These are phyloP conservation scores for Penicillium tannophilum DNA, from an alignment of 495 filamentous ascomycete species.

Conservation along the genomic window DNA sequence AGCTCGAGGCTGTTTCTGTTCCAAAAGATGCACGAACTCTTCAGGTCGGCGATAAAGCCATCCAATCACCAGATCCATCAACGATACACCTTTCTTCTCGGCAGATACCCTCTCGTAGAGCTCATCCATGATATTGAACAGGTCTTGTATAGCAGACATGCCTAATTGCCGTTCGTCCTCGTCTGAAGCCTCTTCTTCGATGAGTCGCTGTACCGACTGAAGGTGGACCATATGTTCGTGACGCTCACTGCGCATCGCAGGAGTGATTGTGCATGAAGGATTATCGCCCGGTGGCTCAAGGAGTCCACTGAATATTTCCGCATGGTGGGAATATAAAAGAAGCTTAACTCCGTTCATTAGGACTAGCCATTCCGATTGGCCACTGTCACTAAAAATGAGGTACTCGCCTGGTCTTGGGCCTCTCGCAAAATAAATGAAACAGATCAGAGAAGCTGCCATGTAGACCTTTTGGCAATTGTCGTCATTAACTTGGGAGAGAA, in stretches of 20 bases:
- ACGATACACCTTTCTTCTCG: constrained; percentile 9
- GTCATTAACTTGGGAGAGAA: constrained; percentile 36
- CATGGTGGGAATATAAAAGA: constrained; percentile 28
- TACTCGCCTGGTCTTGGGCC: constrained; percentile 43
- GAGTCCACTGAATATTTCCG: constrained; percentile 34
- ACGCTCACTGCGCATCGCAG: constrained; percentile 19
- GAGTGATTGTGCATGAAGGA: constrained; percentile 3
- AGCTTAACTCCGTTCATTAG: constrained; percentile 46
- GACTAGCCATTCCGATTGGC: constrained; percentile 46
- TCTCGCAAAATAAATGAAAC: constrained; percentile 49
- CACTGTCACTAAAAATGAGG: constrained; percentile 44
- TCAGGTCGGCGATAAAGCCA: constrained; percentile 41
- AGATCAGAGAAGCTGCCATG: constrained; percentile 47
- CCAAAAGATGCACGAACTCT: constrained; percentile 32
- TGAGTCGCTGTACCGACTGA: constrained; percentile 15
- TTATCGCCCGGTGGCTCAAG: constrained; percentile 19
- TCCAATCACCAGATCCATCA: constrained; percentile 36
- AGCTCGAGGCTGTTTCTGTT: constrained; percentile 37
- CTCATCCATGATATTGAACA: constrained; percentile 24
- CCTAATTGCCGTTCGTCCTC: constrained; percentile 13
- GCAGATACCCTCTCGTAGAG: constrained; percentile 23
- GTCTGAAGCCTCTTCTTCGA: constrained; percentile 12
- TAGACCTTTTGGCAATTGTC: constrained; percentile 49
- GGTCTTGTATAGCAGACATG: constrained; percentile 10
- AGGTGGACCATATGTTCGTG: constrained; percentile 23